Conservation (phyloP, 202 grass and related monocot species). For the Setaria viridis region DNA sequence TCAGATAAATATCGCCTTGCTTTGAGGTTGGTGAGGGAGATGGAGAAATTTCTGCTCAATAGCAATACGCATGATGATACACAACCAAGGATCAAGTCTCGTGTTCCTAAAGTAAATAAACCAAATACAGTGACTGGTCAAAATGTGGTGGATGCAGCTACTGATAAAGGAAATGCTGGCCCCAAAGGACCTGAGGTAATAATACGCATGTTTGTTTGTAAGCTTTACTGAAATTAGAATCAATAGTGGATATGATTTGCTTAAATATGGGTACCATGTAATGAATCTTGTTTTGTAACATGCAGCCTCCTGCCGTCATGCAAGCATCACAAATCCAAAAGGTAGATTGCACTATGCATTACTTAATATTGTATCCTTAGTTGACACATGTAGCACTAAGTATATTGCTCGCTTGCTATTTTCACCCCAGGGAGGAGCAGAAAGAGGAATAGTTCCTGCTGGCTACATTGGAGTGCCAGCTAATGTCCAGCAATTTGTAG, state of each 20-base stretch:
- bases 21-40: slow-evolving; percentile 84
- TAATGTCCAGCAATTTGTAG: slow-evolving; percentile 71
- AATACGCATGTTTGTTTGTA: slow-evolving; percentile 10
- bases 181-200: slow-evolving; percentile 60
- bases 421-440: slow-evolving; percentile 62
- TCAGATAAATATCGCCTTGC: slow-evolving; percentile 97
- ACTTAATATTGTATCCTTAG: slow-evolving; percentile 41
- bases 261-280: slow-evolving; percentile 30
- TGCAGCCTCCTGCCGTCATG: slow-evolving; percentile 52
- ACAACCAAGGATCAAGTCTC: slow-evolving; percentile 88
- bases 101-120: slow-evolving; percentile 78
- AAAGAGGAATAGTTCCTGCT: slow-evolving; percentile 54
- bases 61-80: slow-evolving; percentile 96
- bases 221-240: slow-evolving; percentile 16
- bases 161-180: slow-evolving; percentile 57
- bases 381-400: slow-evolving; percentile 20
- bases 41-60: slow-evolving; percentile 89
- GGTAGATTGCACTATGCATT: slow-evolving; percentile 49
- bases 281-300: slow-evolving; percentile 46
- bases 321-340: slow-evolving; percentile 59
- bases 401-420: slow-evolving; percentile 38
- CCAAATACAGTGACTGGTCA: slow-evolving; percentile 53
- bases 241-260: slow-evolving; percentile 20
- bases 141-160: slow-evolving; percentile 55
- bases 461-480: slow-evolving; percentile 68